phyloP scores from a whole-genome alignment of 2,329 filamentous ascomycete species.

The Talaromyces albobiverticillius region DNA sequence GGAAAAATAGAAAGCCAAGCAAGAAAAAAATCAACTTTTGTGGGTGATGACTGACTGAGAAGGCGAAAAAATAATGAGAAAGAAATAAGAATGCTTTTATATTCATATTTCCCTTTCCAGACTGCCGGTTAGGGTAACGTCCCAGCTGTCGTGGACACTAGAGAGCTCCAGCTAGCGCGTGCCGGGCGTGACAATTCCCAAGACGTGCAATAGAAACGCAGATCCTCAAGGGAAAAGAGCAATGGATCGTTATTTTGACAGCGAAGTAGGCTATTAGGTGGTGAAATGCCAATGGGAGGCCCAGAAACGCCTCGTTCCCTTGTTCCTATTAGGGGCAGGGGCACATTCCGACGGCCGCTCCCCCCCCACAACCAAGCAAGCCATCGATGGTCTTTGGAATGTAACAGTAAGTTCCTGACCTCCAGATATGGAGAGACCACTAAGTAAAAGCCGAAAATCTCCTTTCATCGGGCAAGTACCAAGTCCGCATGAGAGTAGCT shows the following conservation, averaged over 20 bases:
- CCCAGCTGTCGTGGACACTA: background rate
- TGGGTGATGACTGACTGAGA: background rate
- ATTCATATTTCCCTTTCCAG: background rate
- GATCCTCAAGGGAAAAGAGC: background rate
- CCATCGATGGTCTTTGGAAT: constrained; percentile 11
- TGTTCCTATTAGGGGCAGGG: constrained; percentile 1
- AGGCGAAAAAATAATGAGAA: background rate
- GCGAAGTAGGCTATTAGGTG: background rate
- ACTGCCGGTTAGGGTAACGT: constrained; percentile 8
- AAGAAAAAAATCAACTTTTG: background rate
- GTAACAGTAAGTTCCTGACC: constrained; percentile 2
- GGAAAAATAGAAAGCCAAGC: background rate
- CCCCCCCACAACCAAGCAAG: constrained; percentile 11
- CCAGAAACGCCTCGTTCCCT: constrained; percentile 1
- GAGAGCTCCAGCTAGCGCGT: background rate
- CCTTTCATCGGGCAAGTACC: background rate
- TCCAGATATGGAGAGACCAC: background rate
- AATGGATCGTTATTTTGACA: background rate
- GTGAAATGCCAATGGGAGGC: constrained; percentile 4
- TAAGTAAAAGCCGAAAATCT: background rate
- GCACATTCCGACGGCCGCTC: constrained; percentile 11
- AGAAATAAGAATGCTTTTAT: constrained; percentile 4
- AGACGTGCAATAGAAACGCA: background rate
- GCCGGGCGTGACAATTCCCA: background rate
- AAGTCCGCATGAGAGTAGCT: background rate